phyloP scores from a whole-genome alignment of 1,284 basidiomycete species.

The Sanghuangporus baumii region DNA sequence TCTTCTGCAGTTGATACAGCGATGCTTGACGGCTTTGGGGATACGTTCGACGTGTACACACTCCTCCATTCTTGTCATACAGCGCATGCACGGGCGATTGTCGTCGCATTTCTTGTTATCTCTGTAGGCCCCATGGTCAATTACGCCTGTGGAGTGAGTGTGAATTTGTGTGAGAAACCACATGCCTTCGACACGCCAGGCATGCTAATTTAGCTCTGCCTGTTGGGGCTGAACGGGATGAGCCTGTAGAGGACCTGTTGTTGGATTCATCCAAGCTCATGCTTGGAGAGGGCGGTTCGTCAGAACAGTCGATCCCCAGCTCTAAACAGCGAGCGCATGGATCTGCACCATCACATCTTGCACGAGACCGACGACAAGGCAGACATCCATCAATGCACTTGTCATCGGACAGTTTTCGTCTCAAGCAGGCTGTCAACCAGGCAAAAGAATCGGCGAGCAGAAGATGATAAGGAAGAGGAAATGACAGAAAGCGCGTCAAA shows the following conservation, averaged over 20 bases:
- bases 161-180: not conserved
- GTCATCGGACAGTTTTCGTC: conserved; percentile 38
- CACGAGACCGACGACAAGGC: conserved; percentile 44
- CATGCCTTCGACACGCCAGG: conserved; percentile 41
- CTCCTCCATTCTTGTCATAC: conserved; percentile 43
- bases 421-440: conserved; percentile 37
- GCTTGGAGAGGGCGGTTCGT: conserved; percentile 18
- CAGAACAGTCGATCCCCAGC: conserved; percentile 39
- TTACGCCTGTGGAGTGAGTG: not conserved
- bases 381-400: conserved; percentile 52
- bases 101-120: conserved; percentile 63
- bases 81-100: conserved; percentile 52
- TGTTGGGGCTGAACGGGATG: conserved; percentile 22
- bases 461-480: not conserved
- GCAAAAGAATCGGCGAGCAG: not conserved
- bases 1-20: conserved; percentile 49
- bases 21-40: conserved; percentile 48
- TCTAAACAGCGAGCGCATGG: conserved; percentile 49
- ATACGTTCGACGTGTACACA: conserved; percentile 50
- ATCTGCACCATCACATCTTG: conserved; percentile 50
- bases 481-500: not conserved
- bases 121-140: not conserved
- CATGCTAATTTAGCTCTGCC: conserved; percentile 53
- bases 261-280: conserved; percentile 21
- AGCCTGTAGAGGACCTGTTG: conserved; percentile 13